Percentiles rank a stretch among this genome's conserved stretches.
Conservation (phyloP, 2,329 filamentous ascomycete genomes). For the Colletotrichum liriopes region DNA sequence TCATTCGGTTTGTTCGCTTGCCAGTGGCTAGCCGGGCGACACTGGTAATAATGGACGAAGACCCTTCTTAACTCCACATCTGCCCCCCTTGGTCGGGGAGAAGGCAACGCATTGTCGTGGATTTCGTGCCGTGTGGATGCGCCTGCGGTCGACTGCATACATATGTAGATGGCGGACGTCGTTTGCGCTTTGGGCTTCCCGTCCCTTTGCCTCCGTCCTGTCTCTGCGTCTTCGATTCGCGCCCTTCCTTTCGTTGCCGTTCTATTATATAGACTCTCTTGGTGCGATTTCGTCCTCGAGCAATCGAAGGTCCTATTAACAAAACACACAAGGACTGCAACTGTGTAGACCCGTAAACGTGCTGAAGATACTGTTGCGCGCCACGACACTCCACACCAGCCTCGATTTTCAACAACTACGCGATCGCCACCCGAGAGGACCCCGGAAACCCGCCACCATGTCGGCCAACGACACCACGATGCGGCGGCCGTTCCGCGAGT, state of each 20-base stretch:
- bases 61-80: slow-evolving; percentile 5
- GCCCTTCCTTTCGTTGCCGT: neutral
- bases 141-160: neutral
- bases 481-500: slow-evolving; percentile 47
- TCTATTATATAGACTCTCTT: neutral
- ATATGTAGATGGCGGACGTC: slow-evolving; percentile 9
- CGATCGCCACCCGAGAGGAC: neutral
- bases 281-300: neutral
- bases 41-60: neutral
- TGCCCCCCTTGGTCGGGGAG: neutral
- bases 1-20: slow-evolving; percentile 27
- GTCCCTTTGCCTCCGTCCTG: neutral
- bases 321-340: neutral
- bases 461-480: slow-evolving; percentile 33
- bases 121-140: neutral
- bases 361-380: neutral
- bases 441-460: slow-evolving; percentile 9
- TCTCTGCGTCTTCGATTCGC: slow-evolving; percentile 2
- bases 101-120: neutral
- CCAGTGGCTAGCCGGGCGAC: slow-evolving; percentile 1
- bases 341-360: neutral
- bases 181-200: neutral
- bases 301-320: neutral
- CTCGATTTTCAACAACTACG: neutral
- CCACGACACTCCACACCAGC: neutral